A percentile compares a stretch with the other conserved stretches of the same genome.
These are phyloP conservation scores for Pezicula rhizophila DNA, from an alignment of 2,329 filamentous ascomycete genomes.

Conservation along the genomic window DNA sequence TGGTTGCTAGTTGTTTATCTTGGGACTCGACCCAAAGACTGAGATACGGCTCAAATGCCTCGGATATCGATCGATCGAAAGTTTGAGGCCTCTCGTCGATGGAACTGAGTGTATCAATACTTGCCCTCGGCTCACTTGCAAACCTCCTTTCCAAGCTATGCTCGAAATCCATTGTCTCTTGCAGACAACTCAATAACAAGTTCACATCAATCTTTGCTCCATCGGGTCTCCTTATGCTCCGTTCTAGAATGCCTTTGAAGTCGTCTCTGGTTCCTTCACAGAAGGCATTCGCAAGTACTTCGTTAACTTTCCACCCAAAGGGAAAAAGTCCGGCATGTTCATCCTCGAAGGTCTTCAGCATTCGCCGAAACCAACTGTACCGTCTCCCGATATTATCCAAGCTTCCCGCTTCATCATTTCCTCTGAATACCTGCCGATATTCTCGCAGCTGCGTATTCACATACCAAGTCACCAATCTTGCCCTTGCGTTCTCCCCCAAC, in stretches of 20 bases:
- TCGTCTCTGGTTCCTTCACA: slow-evolving; percentile 95
- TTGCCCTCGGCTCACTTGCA: slow-evolving; percentile 63
- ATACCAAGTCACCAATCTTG: slow-evolving; percentile 88
- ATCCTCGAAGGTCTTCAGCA: slow-evolving; percentile 91
- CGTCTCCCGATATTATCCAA: slow-evolving; percentile 92
- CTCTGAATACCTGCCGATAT: slow-evolving; percentile 91
- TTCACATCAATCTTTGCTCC: slow-evolving; percentile 84
- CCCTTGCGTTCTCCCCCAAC: slow-evolving; percentile 78
- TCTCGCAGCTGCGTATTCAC: slow-evolving; percentile 95
- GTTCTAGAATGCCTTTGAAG: slow-evolving; percentile 86
- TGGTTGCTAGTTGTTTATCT: slow-evolving; percentile 74
- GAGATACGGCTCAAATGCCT: slow-evolving; percentile 94
- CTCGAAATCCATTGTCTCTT: slow-evolving; percentile 96
- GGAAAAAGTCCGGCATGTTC: slow-evolving; percentile 89
- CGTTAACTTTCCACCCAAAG: slow-evolving; percentile 79
- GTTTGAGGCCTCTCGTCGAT: slow-evolving; percentile 67
- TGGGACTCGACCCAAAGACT: slow-evolving; percentile 97
- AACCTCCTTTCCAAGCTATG: slow-evolving; percentile 84
- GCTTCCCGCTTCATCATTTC: slow-evolving; percentile 92
- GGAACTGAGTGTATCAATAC: slow-evolving; percentile 84
- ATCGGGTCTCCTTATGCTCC: slow-evolving; percentile 72
- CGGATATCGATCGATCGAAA: slow-evolving; percentile 88
- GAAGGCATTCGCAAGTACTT: slow-evolving; percentile 83
- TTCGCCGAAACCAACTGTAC: slow-evolving; percentile 95
- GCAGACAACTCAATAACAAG: slow-evolving; percentile 77